phyloP scores from a whole-genome alignment of 2,329 filamentous ascomycete species.

The Knoxdaviesia capensis region DNA sequence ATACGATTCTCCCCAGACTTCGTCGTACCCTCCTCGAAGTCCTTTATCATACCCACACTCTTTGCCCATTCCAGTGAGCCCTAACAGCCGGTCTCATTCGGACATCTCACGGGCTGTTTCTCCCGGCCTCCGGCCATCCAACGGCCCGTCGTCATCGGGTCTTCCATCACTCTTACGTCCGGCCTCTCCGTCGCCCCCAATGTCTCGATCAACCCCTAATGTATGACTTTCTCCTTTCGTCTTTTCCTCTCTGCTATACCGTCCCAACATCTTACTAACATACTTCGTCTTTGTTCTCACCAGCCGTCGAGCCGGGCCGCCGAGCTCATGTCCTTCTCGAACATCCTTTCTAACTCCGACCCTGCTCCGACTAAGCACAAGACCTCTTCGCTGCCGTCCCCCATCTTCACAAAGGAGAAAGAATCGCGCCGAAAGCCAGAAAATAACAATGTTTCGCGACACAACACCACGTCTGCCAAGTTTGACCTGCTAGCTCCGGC shows the following conservation, averaged over 20 bases:
- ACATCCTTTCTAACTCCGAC: constrained; percentile 69
- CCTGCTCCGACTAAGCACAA: constrained; percentile 26
- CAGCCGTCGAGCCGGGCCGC: constrained; percentile 55
- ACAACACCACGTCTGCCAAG: no score
- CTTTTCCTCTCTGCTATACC: background rate
- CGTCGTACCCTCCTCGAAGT: constrained; percentile 26
- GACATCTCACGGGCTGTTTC: no score
- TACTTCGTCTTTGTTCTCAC: background rate
- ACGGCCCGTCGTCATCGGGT: no score
- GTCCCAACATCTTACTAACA: constrained; percentile 1
- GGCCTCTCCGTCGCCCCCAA: constrained; percentile 23
- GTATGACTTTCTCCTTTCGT: constrained; percentile 2
- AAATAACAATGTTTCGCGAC: no score
- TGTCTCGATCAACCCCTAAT: constrained; percentile 4
- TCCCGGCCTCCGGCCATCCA: no score
- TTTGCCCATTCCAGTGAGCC: constrained; percentile 11
- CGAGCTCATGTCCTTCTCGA: constrained; percentile 90
- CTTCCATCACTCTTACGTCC: no score
- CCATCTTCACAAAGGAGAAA: no score
- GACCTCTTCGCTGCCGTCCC: no score
- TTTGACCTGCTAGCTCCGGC: no score
- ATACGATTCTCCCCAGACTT: constrained; percentile 26
- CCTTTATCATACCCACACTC: constrained; percentile 29
- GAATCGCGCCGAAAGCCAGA: no score
- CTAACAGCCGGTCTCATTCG: constrained; percentile 4